A percentile compares a stretch with the other conserved stretches of the same genome.
Conservation (phyloP, 495 filamentous ascomycete species). For the Penicillium antarcticum region DNA sequence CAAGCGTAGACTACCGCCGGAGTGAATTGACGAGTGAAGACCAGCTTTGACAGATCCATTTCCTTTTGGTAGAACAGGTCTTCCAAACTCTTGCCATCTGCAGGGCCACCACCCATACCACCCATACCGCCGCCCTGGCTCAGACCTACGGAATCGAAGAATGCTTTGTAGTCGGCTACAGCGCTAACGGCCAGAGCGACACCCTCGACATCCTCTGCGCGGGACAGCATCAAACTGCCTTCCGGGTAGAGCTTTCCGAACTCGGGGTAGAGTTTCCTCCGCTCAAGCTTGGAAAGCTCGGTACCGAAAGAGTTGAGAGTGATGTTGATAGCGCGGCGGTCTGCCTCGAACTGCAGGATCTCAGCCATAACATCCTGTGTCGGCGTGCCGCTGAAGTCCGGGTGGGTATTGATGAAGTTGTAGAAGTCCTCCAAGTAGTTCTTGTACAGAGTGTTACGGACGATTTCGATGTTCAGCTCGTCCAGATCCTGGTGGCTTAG, state of each 20-base stretch:
- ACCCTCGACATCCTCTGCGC: conserved; percentile 91
- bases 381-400: conserved; percentile 81
- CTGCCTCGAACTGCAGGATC: conserved; percentile 94
- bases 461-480: conserved; percentile 98
- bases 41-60: conserved; percentile 93
- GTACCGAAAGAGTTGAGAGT: conserved; percentile 98
- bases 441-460: conserved; percentile 98
- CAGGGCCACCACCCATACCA: conserved; percentile 76
- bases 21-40: conserved; percentile 96
- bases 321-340: conserved; percentile 96
- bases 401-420: conserved; percentile 79
- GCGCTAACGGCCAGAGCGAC: conserved; percentile 91
- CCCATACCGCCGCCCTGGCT: conserved; percentile 70
- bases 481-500: conserved; percentile 94
- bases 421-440: conserved; percentile 99
- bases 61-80: conserved; percentile 99
- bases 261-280: conserved; percentile 92
- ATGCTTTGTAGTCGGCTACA: conserved; percentile 84
- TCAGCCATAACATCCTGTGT: conserved; percentile 93
- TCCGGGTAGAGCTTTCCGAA: conserved; percentile 92
- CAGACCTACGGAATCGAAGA: conserved; percentile 90
- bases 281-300: conserved; percentile 88
- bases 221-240: conserved; percentile 90
- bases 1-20: conserved; percentile 94
- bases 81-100: conserved; percentile 86